Percentiles rank a stretch among this genome's conserved stretches.
phyloP scores from a whole-genome alignment of 2,329 filamentous ascomycete genomes.

The Dothideomycetes sp. region DNA sequence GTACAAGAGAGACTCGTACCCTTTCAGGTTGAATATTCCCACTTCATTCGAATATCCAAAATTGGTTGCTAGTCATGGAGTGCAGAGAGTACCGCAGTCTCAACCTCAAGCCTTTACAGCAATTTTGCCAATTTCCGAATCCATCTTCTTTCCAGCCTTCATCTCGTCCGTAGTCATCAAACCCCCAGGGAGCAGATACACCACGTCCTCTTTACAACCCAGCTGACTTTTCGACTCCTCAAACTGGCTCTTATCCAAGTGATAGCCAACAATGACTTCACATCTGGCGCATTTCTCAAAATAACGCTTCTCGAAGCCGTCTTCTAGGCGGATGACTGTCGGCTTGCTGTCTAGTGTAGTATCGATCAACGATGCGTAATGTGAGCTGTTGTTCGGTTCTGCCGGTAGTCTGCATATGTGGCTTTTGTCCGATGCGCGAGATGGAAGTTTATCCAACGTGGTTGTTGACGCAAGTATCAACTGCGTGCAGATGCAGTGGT shows the following conservation, averaged over 20 bases:
- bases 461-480: conserved; percentile 51
- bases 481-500: conserved; percentile 57
- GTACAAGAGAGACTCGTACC: no score
- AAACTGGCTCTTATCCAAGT: conserved; percentile 44
- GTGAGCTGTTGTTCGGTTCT: conserved; percentile 8
- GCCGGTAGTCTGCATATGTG: conserved; percentile 45
- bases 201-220: conserved; percentile 32
- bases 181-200: conserved; percentile 52
- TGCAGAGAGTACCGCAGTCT: no score
- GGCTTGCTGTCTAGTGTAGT: conserved; percentile 37
- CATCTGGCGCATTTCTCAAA: conserved; percentile 51
- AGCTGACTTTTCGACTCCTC: conserved; percentile 15
- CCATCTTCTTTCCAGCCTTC: conserved; percentile 28
- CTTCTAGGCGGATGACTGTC: conserved; percentile 22
- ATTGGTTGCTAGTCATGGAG: no score
- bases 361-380: conserved; percentile 42
- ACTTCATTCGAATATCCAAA: no score
- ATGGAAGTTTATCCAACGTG: conserved; percentile 40
- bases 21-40: no score
- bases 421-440: conserved; percentile 41
- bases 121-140: conserved; percentile 8
- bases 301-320: conserved; percentile 58
- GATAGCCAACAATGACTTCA: conserved; percentile 50
- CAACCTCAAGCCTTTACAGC: conserved; percentile 5
- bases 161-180: conserved; percentile 48